These are phyloP conservation scores for Chenopodium formosanum DNA, from an alignment of 148 eudicot species.

Conservation along the genomic window DNA sequence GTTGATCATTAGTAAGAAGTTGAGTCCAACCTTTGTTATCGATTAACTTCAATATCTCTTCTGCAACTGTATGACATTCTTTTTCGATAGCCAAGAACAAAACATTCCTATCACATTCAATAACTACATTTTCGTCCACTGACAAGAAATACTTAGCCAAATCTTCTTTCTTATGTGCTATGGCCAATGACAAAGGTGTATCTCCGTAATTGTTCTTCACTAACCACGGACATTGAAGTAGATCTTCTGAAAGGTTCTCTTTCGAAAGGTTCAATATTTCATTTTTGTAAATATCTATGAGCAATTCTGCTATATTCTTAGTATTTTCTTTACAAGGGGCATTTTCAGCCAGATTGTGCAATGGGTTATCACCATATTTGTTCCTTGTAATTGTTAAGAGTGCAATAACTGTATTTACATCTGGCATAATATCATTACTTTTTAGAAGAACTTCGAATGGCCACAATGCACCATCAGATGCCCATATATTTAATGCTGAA, in stretches of 20 bases:
- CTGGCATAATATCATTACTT: too few relatives aligned
- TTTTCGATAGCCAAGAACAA: neutral
- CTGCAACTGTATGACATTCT: neutral
- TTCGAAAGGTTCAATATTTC: neutral
- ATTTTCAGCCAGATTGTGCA: too few relatives aligned
- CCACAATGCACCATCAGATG: too few relatives aligned
- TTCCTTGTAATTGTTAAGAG: too few relatives aligned
- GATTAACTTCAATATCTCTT: neutral
- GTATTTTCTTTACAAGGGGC: too few relatives aligned
- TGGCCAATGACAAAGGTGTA: neutral
- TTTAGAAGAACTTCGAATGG: too few relatives aligned
- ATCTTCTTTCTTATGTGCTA: neutral
- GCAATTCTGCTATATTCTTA: neutral
- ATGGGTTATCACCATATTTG: too few relatives aligned
- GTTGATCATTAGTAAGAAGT: neutral
- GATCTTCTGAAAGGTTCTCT: too few relatives aligned
- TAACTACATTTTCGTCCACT: neutral
- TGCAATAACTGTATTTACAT: too few relatives aligned
- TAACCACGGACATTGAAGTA: neutral
- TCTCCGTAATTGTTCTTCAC: neutral
- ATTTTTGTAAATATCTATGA: neutral
- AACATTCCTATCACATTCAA: neutral
- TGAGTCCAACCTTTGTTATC: neutral
- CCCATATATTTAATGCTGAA: too few relatives aligned
- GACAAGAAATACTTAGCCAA: neutral